Percentiles rank a stretch among this genome's conserved stretches.
These are phyloP conservation scores for Teratosphaeria epicoccoides DNA, from an alignment of 2,329 filamentous ascomycete species.

Conservation along the genomic window DNA sequence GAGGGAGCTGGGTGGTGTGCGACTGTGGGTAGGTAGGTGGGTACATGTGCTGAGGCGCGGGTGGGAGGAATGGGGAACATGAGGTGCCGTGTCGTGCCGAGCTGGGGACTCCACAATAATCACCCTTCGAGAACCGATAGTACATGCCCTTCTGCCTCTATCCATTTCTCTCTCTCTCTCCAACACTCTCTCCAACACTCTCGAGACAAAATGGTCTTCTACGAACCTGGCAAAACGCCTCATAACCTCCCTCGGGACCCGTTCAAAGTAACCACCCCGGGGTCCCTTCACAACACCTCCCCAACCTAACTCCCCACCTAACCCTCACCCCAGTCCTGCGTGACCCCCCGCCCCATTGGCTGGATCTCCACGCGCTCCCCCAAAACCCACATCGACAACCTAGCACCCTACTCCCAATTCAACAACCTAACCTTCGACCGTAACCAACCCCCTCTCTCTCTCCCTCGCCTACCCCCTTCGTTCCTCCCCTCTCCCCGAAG, in stretches of 20 bases:
- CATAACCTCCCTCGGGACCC: constrained; percentile 45
- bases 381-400: constrained; percentile 38
- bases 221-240: constrained; percentile 42
- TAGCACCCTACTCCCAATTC: constrained; percentile 53
- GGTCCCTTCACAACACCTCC: background rate
- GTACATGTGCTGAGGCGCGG: too few relatives aligned
- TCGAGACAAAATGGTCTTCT: constrained; percentile 34
- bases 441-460: background rate
- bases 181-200: background rate
- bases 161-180: background rate
- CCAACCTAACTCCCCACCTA: background rate
- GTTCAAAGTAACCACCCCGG: constrained; percentile 38
- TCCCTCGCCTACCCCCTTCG: too few relatives aligned
- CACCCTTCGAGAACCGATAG: too few relatives aligned
- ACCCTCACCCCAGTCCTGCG: constrained; percentile 37
- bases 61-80: too few relatives aligned
- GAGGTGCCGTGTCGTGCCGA: too few relatives aligned
- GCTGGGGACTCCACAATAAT: too few relatives aligned
- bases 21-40: too few relatives aligned
- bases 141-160: too few relatives aligned
- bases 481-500: too few relatives aligned
- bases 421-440: constrained; percentile 53
- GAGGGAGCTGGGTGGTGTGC: too few relatives aligned
- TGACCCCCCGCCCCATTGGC: constrained; percentile 51
- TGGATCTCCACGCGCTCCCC: constrained; percentile 50